Evolutionary conservation across 2,329 filamentous ascomycete species (phyloP).

Genomic region (Bipolaris zeicola): DNA sequence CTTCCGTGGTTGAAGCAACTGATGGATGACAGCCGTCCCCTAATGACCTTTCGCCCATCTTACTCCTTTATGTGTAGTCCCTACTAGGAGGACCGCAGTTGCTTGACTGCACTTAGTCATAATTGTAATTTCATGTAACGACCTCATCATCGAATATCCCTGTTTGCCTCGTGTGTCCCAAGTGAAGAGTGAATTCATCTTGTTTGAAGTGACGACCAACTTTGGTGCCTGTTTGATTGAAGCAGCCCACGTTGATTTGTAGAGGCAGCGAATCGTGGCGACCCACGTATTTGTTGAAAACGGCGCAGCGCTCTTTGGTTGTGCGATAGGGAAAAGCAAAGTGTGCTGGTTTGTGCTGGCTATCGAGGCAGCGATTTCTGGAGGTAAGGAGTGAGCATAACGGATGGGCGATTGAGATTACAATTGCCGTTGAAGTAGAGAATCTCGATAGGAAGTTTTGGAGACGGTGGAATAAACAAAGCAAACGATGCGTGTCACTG

Average conservation of each 20-base stretch:
- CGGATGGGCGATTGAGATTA: too few relatives aligned
- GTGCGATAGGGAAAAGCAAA: too few relatives aligned
- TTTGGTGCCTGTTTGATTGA: conserved; percentile 2
- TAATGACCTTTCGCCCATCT: neutral
- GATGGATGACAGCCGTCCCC: neutral
- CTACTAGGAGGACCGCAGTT: conserved; percentile 16
- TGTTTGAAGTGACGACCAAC: neutral
- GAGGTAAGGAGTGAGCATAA: too few relatives aligned
- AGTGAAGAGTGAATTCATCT: neutral
- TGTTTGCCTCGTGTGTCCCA: neutral
- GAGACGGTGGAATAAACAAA: neutral
- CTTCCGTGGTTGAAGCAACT: conserved; percentile 2
- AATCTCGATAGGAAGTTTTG: neutral
- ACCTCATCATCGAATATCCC: neutral
- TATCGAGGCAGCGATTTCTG: too few relatives aligned
- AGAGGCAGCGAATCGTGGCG: neutral
- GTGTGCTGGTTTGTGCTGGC: too few relatives aligned
- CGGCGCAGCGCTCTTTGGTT: too few relatives aligned
- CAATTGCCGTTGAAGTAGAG: too few relatives aligned
- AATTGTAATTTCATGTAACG: neutral
- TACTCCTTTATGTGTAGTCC: neutral
- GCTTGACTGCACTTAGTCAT: conserved; percentile 15
- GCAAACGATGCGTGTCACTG: neutral
- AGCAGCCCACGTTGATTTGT: neutral
- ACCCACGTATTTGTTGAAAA: too few relatives aligned